Percentiles rank a stretch among this genome's conserved stretches.
phyloP scores from a whole-genome alignment of 2,329 filamentous ascomycete genomes.

The Diaporthe sp. region DNA sequence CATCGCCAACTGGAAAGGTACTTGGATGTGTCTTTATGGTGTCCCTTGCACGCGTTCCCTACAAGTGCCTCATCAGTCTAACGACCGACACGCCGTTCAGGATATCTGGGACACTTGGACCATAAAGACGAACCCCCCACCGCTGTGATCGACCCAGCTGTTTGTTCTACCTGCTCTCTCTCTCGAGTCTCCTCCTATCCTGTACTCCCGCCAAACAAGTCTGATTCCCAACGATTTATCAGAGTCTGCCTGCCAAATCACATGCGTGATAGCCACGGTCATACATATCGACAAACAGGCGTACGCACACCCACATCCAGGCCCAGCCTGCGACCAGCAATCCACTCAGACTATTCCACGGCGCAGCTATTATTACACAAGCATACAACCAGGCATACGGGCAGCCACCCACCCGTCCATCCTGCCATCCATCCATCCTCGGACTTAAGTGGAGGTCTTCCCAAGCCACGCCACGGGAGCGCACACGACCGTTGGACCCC shows the following conservation, averaged over 20 bases:
- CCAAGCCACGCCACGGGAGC: conserved; percentile 11
- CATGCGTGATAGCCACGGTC: conserved; percentile 5
- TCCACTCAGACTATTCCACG: not conserved
- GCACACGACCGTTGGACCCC: conserved; percentile 28
- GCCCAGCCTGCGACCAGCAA: conserved; percentile 8
- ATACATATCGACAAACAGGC: conserved; percentile 19
- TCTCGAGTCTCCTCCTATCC: not conserved
- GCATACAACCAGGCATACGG: conserved; percentile 22
- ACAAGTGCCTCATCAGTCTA: conserved; percentile 1
- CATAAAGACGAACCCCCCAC: conserved; percentile 32
- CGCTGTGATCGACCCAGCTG: not conserved
- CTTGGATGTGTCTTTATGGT: conserved; percentile 26
- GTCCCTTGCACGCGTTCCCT: conserved; percentile 19
- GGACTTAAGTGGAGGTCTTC: conserved; percentile 18
- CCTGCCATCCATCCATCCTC: not conserved
- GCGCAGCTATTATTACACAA: conserved; percentile 9
- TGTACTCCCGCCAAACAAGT: not conserved
- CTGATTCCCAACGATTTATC: not conserved
- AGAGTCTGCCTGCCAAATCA: conserved; percentile 5
- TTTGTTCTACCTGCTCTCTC: conserved; percentile 8
- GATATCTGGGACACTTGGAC: conserved; percentile 20
- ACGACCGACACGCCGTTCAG: conserved; percentile 14
- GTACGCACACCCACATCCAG: conserved; percentile 13
- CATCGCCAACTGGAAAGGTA: conserved; percentile 27
- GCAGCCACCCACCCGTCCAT: conserved; percentile 11